Percentiles rank a stretch among this genome's conserved stretches.
phyloP scores from a whole-genome alignment of 352 stramenopile genomes.

The Phytophthora tentaculata region DNA sequence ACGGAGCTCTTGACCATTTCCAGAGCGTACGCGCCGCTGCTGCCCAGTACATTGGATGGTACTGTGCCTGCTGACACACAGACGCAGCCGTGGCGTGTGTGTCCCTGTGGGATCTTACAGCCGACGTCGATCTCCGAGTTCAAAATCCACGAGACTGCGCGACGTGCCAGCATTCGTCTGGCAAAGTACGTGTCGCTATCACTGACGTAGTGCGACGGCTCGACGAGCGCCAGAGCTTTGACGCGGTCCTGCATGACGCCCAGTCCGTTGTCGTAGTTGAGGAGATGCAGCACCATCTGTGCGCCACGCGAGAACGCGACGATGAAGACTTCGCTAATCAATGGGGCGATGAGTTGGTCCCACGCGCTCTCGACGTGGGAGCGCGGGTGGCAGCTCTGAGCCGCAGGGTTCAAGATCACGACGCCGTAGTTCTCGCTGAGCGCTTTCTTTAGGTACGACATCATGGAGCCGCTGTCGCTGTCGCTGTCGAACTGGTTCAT shows the following conservation, averaged over 20 bases:
- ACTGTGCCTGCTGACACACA: constrained; percentile 81
- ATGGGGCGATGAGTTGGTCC: constrained; percentile 77
- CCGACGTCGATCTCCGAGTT: constrained; percentile 78
- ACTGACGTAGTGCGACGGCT: constrained; percentile 82
- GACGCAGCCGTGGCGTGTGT: constrained; percentile 76
- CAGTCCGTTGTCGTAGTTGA: constrained; percentile 80
- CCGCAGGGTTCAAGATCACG: constrained; percentile 83
- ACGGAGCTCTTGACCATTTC: constrained; percentile 88
- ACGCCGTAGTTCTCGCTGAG: constrained; percentile 84
- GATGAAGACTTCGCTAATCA: constrained; percentile 75
- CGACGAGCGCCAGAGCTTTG: constrained; percentile 80
- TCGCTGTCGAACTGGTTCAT: constrained; percentile 67
- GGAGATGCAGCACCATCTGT: constrained; percentile 83
- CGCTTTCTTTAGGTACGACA: constrained; percentile 83
- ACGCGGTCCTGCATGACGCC: constrained; percentile 84
- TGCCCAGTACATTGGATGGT: constrained; percentile 67
- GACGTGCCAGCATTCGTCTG: constrained; percentile 67
- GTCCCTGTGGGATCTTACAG: constrained; percentile 73
- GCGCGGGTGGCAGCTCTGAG: constrained; percentile 74
- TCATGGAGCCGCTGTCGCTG: constrained; percentile 78
- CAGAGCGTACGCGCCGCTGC: constrained; percentile 77
- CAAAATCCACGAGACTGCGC: constrained; percentile 77
- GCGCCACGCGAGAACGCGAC: constrained; percentile 78
- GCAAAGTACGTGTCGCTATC: constrained; percentile 83
- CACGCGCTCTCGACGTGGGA: constrained; percentile 80